Conservation (phyloP, 2,329 filamentous ascomycete species). For the Fusarium tuaranense region DNA sequence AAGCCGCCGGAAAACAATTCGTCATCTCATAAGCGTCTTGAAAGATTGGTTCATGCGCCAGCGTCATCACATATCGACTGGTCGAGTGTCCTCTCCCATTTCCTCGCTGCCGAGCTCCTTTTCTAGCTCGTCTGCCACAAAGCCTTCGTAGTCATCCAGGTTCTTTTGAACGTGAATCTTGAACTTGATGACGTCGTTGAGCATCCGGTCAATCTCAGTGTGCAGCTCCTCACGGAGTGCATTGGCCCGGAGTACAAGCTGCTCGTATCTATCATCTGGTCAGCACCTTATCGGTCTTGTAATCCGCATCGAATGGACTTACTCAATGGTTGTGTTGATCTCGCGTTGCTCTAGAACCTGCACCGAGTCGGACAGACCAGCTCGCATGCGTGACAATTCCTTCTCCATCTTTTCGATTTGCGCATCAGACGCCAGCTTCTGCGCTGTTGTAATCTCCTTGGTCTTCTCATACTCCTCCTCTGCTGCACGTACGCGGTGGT, state of each 20-base stretch:
- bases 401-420: conserved; percentile 99
- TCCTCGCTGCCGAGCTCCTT: conserved; percentile 79
- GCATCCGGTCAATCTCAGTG: conserved; percentile 93
- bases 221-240: conserved; percentile 96
- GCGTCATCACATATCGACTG: conserved; percentile 53
- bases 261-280: conserved; percentile 76
- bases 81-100: conserved; percentile 63
- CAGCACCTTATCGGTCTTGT: conserved; percentile 9
- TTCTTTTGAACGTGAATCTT: conserved; percentile 96
- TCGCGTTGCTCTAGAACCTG: conserved; percentile 94
- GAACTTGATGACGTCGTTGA: conserved; percentile 98
- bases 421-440: conserved; percentile 88
- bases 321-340: conserved; percentile 97
- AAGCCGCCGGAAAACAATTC: conserved; percentile 32
- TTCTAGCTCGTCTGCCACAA: conserved; percentile 94
- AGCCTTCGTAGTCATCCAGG: conserved; percentile 93
- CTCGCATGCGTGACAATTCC: conserved; percentile 92
- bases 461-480: conserved; percentile 96
- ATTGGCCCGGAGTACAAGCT: conserved; percentile 86
- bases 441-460: conserved; percentile 85
- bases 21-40: conserved; percentile 41
- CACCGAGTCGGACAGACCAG: conserved; percentile 84
- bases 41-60: conserved; percentile 29
- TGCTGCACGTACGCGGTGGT: conserved; percentile 87
- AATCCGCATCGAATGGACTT: conserved; percentile 51